These are phyloP conservation scores for Diaporthe batatas DNA, from an alignment of 2,329 filamentous ascomycete species.

Conservation along the genomic window DNA sequence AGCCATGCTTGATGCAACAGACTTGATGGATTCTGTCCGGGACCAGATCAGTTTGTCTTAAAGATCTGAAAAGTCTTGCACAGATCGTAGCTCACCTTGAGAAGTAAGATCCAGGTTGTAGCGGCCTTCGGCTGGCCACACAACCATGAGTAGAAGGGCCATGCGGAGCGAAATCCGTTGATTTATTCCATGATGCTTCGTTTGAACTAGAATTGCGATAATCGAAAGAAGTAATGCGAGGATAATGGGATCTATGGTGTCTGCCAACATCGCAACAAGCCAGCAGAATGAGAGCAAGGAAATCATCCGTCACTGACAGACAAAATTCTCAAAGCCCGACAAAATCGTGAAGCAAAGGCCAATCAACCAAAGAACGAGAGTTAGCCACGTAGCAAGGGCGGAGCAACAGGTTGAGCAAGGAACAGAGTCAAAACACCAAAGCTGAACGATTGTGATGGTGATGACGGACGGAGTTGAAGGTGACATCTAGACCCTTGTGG, in stretches of 20 bases:
- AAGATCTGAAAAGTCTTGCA: too few species aligned
- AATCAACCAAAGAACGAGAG: not conserved
- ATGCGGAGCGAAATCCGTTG: not conserved
- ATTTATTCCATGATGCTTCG: not conserved
- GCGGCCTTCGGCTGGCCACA: conserved; percentile 9
- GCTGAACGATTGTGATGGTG: not conserved
- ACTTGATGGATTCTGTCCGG: conserved; percentile 62
- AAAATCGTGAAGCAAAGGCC: not conserved
- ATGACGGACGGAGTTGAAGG: not conserved
- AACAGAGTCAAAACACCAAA: not conserved
- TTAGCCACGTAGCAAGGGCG: not conserved
- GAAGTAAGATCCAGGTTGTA: conserved; percentile 34
- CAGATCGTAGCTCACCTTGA: not conserved
- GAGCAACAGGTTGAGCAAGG: not conserved
- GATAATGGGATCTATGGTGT: not conserved
- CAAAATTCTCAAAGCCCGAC: not conserved
- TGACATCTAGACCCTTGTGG: too few species aligned
- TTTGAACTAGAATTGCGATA: not conserved
- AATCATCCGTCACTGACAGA: too few species aligned
- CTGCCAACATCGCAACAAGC: not conserved
- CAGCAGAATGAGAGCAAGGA: not conserved
- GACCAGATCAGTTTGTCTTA: not conserved
- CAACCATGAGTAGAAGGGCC: not conserved
- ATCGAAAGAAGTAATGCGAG: not conserved
- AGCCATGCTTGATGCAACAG: conserved; percentile 63